Evolutionary conservation across 2,329 filamentous ascomycete species (phyloP).

Genomic region (Colletotrichum brevisporum): DNA sequence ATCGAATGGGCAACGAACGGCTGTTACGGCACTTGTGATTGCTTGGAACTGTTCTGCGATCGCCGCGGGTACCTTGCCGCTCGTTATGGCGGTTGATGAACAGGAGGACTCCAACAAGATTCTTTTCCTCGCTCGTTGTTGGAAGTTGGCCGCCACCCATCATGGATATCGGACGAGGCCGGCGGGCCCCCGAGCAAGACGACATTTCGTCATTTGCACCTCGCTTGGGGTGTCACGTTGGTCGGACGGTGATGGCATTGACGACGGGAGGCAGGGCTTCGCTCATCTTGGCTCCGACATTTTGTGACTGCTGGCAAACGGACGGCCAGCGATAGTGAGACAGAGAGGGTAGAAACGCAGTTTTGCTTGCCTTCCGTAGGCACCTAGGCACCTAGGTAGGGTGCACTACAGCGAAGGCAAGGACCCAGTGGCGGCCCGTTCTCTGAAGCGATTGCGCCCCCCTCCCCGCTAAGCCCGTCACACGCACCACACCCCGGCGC

Average conservation of each 20-base stretch:
- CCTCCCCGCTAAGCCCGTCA: slow-evolving; percentile 32
- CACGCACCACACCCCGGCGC: slow-evolving; percentile 19
- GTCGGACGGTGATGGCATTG: no score
- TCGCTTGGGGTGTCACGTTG: not conserved
- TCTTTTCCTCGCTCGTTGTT: not conserved
- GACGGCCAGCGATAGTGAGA: not conserved
- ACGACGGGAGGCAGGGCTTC: not conserved
- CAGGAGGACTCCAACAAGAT: slow-evolving; percentile 11
- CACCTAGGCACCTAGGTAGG: no score
- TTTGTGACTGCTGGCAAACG: not conserved
- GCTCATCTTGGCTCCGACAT: not conserved
- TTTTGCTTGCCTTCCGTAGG: slow-evolving; percentile 2
- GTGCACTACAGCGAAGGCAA: slow-evolving; percentile 3
- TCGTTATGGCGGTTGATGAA: not conserved
- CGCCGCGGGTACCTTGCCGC: slow-evolving; percentile 28
- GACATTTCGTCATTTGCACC: not conserved
- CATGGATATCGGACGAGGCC: not conserved
- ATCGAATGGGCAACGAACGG: slow-evolving; percentile 36
- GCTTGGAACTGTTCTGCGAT: slow-evolving; percentile 28
- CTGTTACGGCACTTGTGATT: slow-evolving; percentile 38
- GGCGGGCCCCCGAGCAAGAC: no score
- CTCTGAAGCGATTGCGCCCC: slow-evolving; percentile 17
- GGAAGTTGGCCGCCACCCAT: not conserved
- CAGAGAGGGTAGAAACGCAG: no score
- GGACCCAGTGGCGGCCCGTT: slow-evolving; percentile 23